Percentiles rank a stretch among this genome's conserved stretches.
Conservation (phyloP, 208 protist species). For the Sergeia podlipaevii region DNA sequence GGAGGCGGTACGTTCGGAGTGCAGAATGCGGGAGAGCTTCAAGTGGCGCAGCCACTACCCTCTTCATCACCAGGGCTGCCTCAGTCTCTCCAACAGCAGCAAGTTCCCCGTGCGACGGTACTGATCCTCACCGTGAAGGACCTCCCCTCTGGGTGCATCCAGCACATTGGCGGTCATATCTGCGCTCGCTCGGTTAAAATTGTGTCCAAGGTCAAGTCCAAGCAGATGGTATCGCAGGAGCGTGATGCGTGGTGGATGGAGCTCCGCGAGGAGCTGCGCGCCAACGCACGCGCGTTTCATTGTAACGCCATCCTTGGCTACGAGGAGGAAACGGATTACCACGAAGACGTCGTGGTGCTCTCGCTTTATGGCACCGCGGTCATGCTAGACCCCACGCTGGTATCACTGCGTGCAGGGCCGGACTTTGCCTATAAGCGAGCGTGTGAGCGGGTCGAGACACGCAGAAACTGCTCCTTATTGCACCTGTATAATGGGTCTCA, state of each 20-base stretch:
- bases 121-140: conserved; percentile 86
- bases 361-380: conserved; percentile 89
- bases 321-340: conserved; percentile 79
- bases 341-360: conserved; percentile 85
- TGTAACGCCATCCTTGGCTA: conserved; percentile 91
- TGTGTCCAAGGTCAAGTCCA: conserved; percentile 78
- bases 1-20: conserved; percentile 4
- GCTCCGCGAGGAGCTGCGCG: conserved; percentile 86
- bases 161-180: conserved; percentile 86
- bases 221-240: conserved; percentile 82
- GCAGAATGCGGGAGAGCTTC: conserved; percentile 9
- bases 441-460: conserved; percentile 28
- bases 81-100: too few relatives aligned
- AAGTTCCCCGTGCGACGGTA: conserved; percentile 49
- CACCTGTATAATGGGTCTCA: conserved; percentile 55
- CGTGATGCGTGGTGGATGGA: conserved; percentile 93
- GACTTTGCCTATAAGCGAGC: conserved; percentile 53
- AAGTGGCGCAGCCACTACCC: background rate
- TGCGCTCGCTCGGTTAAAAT: conserved; percentile 89
- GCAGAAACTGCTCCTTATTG: conserved; percentile 53
- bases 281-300: conserved; percentile 84
- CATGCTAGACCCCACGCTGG: conserved; percentile 58
- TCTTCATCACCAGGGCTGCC: background rate
- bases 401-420: conserved; percentile 62
- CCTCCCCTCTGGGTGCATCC: conserved; percentile 66